These are phyloP conservation scores for Thelonectria rubi DNA, from an alignment of 2,329 filamentous ascomycete genomes.

Conservation along the genomic window DNA sequence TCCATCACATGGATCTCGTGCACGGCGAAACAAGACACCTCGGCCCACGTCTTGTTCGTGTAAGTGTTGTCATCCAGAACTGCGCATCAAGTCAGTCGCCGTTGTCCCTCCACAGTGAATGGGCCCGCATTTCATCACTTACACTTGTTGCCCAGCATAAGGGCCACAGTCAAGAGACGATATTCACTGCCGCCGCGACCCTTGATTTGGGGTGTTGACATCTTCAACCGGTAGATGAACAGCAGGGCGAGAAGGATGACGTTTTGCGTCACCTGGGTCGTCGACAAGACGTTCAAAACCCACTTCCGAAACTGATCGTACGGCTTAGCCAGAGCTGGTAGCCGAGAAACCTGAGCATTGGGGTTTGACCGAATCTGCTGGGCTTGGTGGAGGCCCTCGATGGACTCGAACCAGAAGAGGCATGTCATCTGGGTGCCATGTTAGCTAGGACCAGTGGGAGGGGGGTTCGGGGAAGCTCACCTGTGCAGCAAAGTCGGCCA, in stretches of 20 bases:
- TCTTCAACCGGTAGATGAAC: slow-evolving; percentile 94
- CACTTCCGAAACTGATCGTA: slow-evolving; percentile 88
- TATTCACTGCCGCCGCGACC: slow-evolving; percentile 95
- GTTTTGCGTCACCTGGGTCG: slow-evolving; percentile 95
- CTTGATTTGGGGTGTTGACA: slow-evolving; percentile 86
- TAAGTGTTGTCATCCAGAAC: slow-evolving; percentile 98
- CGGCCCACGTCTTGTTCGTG: slow-evolving; percentile 99
- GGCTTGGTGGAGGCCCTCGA: slow-evolving; percentile 78
- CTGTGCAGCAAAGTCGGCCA: slow-evolving; percentile 86
- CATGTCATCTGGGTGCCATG: slow-evolving; percentile 79
- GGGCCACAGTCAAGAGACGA: slow-evolving; percentile 86
- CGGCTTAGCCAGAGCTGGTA: slow-evolving; percentile 78
- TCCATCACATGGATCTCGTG: slow-evolving; percentile 99
- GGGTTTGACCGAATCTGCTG: slow-evolving; percentile 65
- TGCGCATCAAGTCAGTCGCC: slow-evolving; percentile 50
- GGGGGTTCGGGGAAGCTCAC: slow-evolving; percentile 55
- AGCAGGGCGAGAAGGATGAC: slow-evolving; percentile 89
- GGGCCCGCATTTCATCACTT: slow-evolving; percentile 44
- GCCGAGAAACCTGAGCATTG: slow-evolving; percentile 54
- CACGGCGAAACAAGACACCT: slow-evolving; percentile 93
- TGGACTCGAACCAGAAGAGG: slow-evolving; percentile 96
- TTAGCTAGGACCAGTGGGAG: slow-evolving; percentile 18
- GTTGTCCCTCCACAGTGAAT: neutral
- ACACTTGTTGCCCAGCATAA: slow-evolving; percentile 99
- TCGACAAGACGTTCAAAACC: slow-evolving; percentile 89